phyloP scores from a whole-genome alignment of 2,329 filamentous ascomycete species.

The Colletotrichum godetiae region DNA sequence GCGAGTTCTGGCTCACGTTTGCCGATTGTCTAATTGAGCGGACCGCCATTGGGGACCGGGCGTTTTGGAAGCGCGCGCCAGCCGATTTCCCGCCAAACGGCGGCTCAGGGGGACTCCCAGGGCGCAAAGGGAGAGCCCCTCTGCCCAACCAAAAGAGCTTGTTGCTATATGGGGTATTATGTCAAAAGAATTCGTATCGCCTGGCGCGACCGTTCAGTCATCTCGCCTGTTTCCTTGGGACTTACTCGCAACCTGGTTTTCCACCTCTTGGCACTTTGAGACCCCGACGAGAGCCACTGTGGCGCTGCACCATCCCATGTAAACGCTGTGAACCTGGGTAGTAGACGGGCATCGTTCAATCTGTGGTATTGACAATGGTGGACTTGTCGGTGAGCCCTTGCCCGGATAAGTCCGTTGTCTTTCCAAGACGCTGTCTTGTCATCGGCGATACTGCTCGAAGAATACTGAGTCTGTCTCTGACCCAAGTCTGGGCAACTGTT shows the following conservation, averaged over 20 bases:
- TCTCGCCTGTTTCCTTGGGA: neutral
- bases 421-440: neutral
- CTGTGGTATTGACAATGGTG: neutral
- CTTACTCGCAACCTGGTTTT: slow-evolving; percentile 20
- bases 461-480: slow-evolving; percentile 13
- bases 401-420: neutral
- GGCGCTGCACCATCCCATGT: slow-evolving; percentile 3
- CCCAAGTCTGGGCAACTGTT: neutral
- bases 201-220: neutral
- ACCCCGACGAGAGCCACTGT: neutral
- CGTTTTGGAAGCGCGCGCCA: slow-evolving; percentile 33
- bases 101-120: slow-evolving; percentile 4
- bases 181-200: neutral
- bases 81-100: neutral
- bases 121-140: neutral
- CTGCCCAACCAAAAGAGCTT: neutral
- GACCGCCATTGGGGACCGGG: neutral
- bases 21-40: slow-evolving; percentile 12
- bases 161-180: neutral
- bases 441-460: neutral
- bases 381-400: neutral
- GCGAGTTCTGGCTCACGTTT: neutral
- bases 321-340: neutral
- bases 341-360: neutral
- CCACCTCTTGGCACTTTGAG: slow-evolving; percentile 9